A percentile compares a stretch with the other conserved stretches of the same genome.
Evolutionary conservation across 306 rosid species (phyloP).

Genomic region (Amphicarpaea edgeworthii): DNA sequence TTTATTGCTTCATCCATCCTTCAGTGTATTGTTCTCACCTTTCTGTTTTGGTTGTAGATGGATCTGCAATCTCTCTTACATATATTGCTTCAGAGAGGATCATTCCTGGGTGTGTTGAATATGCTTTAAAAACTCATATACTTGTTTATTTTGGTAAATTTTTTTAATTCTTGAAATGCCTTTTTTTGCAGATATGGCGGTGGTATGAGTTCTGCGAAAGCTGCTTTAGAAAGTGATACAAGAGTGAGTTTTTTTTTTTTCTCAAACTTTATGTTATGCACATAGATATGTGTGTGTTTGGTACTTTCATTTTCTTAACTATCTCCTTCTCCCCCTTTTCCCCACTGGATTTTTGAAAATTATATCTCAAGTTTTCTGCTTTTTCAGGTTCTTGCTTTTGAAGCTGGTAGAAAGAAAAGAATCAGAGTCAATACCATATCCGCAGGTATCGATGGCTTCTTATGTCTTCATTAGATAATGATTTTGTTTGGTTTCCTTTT

Average conservation of each 20-base stretch:
- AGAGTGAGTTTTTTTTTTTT: slow-evolving; percentile 53
- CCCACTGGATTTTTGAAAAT: slow-evolving; percentile 6
- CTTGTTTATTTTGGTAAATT: slow-evolving; percentile 10
- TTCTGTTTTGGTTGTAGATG: slow-evolving; percentile 57
- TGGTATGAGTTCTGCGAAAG: slow-evolving; percentile 96
- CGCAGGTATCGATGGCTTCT: slow-evolving; percentile 62
- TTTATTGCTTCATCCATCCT: slow-evolving; percentile 7
- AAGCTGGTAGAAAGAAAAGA: slow-evolving; percentile 90
- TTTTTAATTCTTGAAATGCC: too few relatives aligned
- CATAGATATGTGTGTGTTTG: neutral
- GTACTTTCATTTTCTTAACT: neutral
- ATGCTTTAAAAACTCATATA: neutral
- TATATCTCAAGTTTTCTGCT: slow-evolving; percentile 13
- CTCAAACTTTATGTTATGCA: neutral
- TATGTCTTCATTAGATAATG: neutral
- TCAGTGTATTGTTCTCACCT: neutral
- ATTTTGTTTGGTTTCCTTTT: slow-evolving; percentile 26
- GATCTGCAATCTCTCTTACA: slow-evolving; percentile 85
- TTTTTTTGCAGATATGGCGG: slow-evolving; percentile 74
- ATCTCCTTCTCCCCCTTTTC: neutral
- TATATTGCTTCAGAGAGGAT: slow-evolving; percentile 89
- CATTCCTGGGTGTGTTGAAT: slow-evolving; percentile 76
- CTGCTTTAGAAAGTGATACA: slow-evolving; percentile 91
- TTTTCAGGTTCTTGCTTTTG: slow-evolving; percentile 93
- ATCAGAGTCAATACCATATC: slow-evolving; percentile 91